phyloP scores from a whole-genome alignment of 202 grass and related monocot genomes.

The Setaria italica region DNA sequence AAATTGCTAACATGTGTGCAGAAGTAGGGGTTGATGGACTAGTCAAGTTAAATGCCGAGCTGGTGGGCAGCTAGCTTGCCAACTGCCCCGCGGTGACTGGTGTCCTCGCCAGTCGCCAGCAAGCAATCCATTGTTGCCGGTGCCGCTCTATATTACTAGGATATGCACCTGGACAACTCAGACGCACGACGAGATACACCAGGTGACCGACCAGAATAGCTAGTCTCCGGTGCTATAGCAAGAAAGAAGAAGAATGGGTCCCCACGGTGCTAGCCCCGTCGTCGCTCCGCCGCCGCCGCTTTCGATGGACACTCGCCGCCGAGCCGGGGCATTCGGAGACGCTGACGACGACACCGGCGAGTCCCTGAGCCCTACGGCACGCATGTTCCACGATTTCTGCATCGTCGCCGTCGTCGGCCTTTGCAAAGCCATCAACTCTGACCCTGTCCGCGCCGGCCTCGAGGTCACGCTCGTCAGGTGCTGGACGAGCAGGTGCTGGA shows the following conservation, averaged over 20 bases:
- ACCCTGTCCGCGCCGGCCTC: background rate
- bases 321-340: background rate
- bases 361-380: conserved; percentile 3
- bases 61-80: too few species aligned
- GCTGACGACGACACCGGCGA: background rate
- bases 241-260: background rate
- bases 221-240: background rate
- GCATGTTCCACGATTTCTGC: conserved; percentile 10
- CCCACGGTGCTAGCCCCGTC: background rate
- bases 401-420: background rate
- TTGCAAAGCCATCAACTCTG: background rate
- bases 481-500: background rate
- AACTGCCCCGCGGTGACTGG: too few species aligned
- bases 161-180: too few species aligned
- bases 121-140: too few species aligned
- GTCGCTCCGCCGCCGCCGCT: background rate
- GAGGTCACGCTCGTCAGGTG: background rate
- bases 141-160: too few species aligned
- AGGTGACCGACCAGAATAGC: too few species aligned
- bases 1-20: too few species aligned
- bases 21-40: too few species aligned
- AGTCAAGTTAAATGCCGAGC: too few species aligned
- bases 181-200: too few species aligned
- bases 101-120: too few species aligned
- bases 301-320: background rate